A percentile compares a stretch with the other conserved stretches of the same genome.
Evolutionary conservation across 169 alveolate genomes (phyloP).

Genomic region (Babesia ovata): DNA sequence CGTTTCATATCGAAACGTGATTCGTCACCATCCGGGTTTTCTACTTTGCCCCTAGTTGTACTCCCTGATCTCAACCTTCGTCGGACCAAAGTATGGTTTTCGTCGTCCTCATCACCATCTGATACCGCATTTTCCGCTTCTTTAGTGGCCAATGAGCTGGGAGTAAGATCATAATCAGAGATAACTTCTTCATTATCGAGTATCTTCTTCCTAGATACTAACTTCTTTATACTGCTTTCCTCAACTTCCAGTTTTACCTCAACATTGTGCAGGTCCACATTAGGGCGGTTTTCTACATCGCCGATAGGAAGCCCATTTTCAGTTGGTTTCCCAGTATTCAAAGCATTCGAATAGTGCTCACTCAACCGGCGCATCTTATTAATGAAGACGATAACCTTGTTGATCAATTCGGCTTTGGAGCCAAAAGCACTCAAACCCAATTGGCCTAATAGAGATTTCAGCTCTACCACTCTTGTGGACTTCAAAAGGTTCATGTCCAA

Average conservation of each 20-base stretch:
- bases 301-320: not conserved
- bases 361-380: slow-evolving; percentile 10
- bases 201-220: slow-evolving; percentile 45
- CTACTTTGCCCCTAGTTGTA: no score
- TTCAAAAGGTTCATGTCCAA: slow-evolving; percentile 8
- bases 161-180: slow-evolving; percentile 52
- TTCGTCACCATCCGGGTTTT: not conserved
- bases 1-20: not conserved
- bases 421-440: slow-evolving; percentile 18
- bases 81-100: not conserved
- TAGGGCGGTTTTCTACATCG: not conserved
- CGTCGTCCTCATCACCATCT: slow-evolving; percentile 23
- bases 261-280: not conserved
- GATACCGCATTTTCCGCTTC: slow-evolving; percentile 64
- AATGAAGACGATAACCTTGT: slow-evolving; percentile 30
- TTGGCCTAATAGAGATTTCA: not conserved
- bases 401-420: slow-evolving; percentile 12
- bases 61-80: no score
- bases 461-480: slow-evolving; percentile 16
- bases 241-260: not conserved
- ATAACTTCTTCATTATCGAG: slow-evolving; percentile 70
- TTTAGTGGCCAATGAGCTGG: slow-evolving; percentile 20
- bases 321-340: not conserved
- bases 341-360: not conserved
- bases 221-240: not conserved